phyloP scores from a whole-genome alignment of 2,329 filamentous ascomycete genomes.

The Reticulascus tulasneorum region DNA sequence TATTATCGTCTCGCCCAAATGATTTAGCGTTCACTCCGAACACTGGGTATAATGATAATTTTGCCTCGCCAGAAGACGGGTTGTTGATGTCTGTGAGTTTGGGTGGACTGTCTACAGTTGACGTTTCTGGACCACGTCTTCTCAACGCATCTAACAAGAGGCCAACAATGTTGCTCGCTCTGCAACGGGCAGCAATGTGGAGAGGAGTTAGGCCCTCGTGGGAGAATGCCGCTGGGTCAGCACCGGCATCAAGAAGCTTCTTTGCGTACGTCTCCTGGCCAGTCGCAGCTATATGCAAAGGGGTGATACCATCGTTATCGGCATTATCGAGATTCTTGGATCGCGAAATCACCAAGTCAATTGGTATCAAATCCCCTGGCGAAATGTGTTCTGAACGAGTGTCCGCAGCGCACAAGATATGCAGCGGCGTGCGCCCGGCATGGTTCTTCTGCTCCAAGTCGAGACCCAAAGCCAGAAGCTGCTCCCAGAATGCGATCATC shows the following conservation, averaged over 20 bases:
- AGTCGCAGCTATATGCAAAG: conserved; percentile 21
- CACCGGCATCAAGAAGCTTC: conserved; percentile 30
- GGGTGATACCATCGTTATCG: conserved; percentile 12
- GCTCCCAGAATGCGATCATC: conserved; percentile 8
- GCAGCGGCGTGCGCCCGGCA: conserved; percentile 18
- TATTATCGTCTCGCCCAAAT: too few relatives aligned
- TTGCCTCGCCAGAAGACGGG: too few relatives aligned
- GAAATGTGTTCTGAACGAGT: not conserved
- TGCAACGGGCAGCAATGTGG: conserved; percentile 31
- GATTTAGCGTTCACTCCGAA: too few relatives aligned
- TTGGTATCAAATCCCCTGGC: not conserved
- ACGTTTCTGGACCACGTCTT: too few relatives aligned
- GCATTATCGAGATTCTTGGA: not conserved
- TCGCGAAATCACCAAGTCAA: conserved; percentile 15
- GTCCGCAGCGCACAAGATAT: conserved; percentile 13
- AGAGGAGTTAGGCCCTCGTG: conserved; percentile 31
- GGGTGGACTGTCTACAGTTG: too few relatives aligned
- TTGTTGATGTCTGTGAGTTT: too few relatives aligned
- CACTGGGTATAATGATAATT: too few relatives aligned
- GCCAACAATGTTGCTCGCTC: conserved; percentile 29
- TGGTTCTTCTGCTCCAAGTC: conserved; percentile 15
- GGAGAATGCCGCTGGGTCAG: conserved; percentile 25
- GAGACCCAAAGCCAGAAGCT: conserved; percentile 11
- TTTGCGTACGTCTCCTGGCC: conserved; percentile 17
- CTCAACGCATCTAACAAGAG: conserved; percentile 17